Evolutionary conservation across 768 basidiomycete genomes (phyloP).

Genomic region (Hypholoma sublateritium): DNA sequence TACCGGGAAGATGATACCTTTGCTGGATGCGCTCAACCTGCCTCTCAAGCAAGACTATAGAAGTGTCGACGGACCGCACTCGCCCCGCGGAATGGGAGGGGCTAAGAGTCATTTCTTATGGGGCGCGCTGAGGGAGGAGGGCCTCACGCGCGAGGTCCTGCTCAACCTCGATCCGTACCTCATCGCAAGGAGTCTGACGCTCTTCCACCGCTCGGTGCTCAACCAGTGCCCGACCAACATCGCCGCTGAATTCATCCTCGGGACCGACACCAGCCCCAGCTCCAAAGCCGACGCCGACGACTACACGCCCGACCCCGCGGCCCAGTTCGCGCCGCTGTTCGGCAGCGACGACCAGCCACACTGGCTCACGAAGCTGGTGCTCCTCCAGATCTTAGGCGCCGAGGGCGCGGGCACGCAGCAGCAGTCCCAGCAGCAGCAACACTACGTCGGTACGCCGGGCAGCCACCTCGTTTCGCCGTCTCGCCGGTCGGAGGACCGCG

Average conservation of each 20-base stretch:
- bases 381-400: conserved; percentile 68
- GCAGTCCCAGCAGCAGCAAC: too few species aligned
- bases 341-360: conserved; percentile 73
- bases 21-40: conserved; percentile 42
- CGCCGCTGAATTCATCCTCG: conserved; percentile 44
- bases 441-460: conserved; percentile 12
- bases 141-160: conserved; percentile 67
- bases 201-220: conserved; percentile 57
- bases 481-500: conserved; percentile 32
- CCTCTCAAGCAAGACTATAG: conserved; percentile 19
- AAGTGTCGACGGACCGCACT: conserved; percentile 26
- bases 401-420: conserved; percentile 40
- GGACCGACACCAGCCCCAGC: conserved; percentile 19
- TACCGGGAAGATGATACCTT: conserved; percentile 35
- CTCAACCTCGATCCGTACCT: conserved; percentile 59
- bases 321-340: conserved; percentile 42
- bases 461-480: conserved; percentile 24
- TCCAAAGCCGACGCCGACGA: background rate
- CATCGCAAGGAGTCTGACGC: conserved; percentile 61
- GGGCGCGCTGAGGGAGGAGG: conserved; percentile 57
- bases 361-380: conserved; percentile 75
- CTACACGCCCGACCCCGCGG: background rate
- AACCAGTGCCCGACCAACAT: conserved; percentile 54
- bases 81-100: conserved; percentile 17
- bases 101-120: conserved; percentile 38